phyloP scores from a whole-genome alignment of 345 rosid genomes.

The Hibiscus trionum region DNA sequence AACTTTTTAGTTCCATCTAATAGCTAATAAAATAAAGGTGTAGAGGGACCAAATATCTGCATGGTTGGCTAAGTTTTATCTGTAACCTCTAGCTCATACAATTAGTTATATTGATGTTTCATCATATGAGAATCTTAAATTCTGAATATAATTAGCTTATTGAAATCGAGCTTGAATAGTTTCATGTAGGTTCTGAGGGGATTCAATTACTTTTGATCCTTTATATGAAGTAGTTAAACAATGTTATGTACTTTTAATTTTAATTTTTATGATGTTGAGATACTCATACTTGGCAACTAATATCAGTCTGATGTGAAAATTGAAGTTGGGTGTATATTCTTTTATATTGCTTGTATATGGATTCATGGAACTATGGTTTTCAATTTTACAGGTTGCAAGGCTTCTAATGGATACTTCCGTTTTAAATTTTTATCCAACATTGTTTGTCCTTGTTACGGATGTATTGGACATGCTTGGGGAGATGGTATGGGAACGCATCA shows the following conservation, averaged over 20 bases:
- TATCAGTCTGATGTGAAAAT: conserved; percentile 5
- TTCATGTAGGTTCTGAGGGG: background rate
- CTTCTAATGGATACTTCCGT: conserved; percentile 93
- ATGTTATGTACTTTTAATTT: background rate
- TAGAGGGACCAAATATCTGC: background rate
- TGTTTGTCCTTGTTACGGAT: conserved; percentile 77
- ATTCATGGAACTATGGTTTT: background rate
- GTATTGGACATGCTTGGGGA: conserved; percentile 83
- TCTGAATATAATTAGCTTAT: background rate
- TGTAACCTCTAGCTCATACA: background rate
- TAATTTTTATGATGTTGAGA: background rate
- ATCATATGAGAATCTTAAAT: background rate
- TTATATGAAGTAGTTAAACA: background rate
- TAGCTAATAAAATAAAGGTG: background rate
- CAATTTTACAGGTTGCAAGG: conserved; percentile 60
- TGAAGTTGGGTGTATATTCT: background rate
- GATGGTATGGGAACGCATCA: conserved; percentile 88
- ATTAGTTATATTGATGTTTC: background rate
- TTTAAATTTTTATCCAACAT: conserved; percentile 79
- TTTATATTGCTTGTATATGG: conserved; percentile 5
- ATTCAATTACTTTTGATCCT: background rate
- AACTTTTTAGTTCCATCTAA: conserved; percentile 4
- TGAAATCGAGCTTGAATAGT: background rate
- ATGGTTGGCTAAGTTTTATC: conserved; percentile 1
- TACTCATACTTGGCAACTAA: background rate